phyloP scores from a whole-genome alignment of 2,329 filamentous ascomycete species.

The Colletotrichum liaoningense region DNA sequence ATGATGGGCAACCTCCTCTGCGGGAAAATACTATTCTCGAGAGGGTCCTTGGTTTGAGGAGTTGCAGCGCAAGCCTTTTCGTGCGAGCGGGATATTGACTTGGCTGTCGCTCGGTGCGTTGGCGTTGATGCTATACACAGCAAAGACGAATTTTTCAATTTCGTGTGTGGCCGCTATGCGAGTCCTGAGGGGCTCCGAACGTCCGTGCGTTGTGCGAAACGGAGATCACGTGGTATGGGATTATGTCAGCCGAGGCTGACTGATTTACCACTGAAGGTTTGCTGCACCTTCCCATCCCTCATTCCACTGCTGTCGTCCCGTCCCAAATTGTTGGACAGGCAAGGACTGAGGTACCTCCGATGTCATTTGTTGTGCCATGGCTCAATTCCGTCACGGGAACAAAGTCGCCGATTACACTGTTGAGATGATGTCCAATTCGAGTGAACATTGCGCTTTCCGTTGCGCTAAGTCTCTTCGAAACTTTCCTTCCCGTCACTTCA shows the following conservation, averaged over 20 bases:
- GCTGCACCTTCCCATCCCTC: background rate
- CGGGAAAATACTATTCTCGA: conserved; percentile 48
- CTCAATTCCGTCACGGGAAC: background rate
- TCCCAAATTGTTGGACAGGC: background rate
- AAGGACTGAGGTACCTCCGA: background rate
- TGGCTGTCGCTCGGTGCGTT: conserved; percentile 52
- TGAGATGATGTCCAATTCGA: background rate
- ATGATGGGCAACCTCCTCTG: conserved; percentile 61
- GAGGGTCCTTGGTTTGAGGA: conserved; percentile 45
- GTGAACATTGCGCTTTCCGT: conserved; percentile 6
- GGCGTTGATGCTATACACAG: conserved; percentile 39
- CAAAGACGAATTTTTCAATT: conserved; percentile 56
- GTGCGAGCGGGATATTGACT: conserved; percentile 48
- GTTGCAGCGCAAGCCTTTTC: conserved; percentile 49
- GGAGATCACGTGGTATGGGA: conserved; percentile 46
- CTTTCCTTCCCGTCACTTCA: background rate
- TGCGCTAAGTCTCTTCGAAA: conserved; percentile 2
- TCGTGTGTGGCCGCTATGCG: conserved; percentile 59
- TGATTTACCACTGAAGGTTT: background rate
- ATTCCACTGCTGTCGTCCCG: background rate
- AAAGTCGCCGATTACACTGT: background rate
- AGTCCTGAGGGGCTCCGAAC: conserved; percentile 52
- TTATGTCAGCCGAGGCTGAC: conserved; percentile 44
- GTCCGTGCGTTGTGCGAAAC: conserved; percentile 30
- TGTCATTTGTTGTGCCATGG: background rate